Evolutionary conservation across 768 basidiomycete genomes (phyloP).

Genomic region (Collybia nuda): DNA sequence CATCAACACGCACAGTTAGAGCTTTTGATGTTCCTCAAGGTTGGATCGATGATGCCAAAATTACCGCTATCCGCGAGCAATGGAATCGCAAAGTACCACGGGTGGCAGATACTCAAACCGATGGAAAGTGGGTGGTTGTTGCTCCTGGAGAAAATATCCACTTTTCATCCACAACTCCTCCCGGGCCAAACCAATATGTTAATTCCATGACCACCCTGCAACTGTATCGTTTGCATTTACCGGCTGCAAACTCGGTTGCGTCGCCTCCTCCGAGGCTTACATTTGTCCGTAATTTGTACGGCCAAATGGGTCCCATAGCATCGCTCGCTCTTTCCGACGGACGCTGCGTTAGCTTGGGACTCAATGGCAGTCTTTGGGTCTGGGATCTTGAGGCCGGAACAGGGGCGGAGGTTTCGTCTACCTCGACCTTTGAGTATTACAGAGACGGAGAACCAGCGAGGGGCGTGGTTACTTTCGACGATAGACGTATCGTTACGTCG

Average conservation of each 20-base stretch:
- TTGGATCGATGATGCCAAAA: slow-evolving; percentile 68
- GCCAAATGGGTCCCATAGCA: slow-evolving; percentile 64
- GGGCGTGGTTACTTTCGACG: slow-evolving; percentile 69
- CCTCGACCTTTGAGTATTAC: slow-evolving; percentile 16
- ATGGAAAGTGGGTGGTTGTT: slow-evolving; percentile 84
- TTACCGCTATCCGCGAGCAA: slow-evolving; percentile 67
- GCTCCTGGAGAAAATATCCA: slow-evolving; percentile 51
- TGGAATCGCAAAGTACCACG: slow-evolving; percentile 73
- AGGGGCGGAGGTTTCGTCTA: slow-evolving; percentile 38
- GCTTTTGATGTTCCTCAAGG: slow-evolving; percentile 72
- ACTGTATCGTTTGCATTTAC: slow-evolving; percentile 71
- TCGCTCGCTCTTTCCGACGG: slow-evolving; percentile 78
- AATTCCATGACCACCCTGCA: slow-evolving; percentile 59
- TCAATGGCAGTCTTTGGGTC: slow-evolving; percentile 77
- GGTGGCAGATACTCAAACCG: slow-evolving; percentile 77
- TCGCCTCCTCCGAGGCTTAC: slow-evolving; percentile 60
- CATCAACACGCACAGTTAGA: slow-evolving; percentile 60
- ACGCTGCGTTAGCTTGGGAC: slow-evolving; percentile 73
- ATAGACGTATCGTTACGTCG: slow-evolving; percentile 65
- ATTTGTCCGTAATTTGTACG: slow-evolving; percentile 71
- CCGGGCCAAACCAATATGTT: slow-evolving; percentile 1
- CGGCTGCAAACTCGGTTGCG: slow-evolving; percentile 46
- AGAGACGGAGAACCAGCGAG: slow-evolving; percentile 11
- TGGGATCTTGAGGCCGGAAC: slow-evolving; percentile 78
- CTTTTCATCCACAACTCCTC: slow-evolving; percentile 13